Conservation (phyloP, 2,329 filamentous ascomycete genomes). For the Claviceps sp. region DNA sequence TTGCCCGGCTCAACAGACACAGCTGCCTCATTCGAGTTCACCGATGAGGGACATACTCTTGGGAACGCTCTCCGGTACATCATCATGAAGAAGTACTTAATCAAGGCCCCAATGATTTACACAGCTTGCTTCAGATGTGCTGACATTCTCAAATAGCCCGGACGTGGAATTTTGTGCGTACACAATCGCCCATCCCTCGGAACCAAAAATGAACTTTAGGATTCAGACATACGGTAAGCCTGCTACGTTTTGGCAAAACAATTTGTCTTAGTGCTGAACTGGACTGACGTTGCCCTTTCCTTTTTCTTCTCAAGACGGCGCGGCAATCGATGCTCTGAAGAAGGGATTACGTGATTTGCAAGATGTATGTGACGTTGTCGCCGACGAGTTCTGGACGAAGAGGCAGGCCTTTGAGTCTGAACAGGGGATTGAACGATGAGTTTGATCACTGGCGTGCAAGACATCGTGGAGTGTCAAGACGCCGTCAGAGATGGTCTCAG, state of each 20-base stretch:
- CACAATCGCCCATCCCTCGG: slow-evolving; percentile 91
- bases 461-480: neutral
- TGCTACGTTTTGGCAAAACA: slow-evolving; percentile 6
- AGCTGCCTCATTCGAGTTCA: slow-evolving; percentile 89
- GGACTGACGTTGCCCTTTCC: neutral
- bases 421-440: slow-evolving; percentile 20
- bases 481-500: neutral
- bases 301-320: slow-evolving; percentile 43
- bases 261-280: slow-evolving; percentile 1
- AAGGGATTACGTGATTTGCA: slow-evolving; percentile 84
- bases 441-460: neutral
- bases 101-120: slow-evolving; percentile 12
- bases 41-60: slow-evolving; percentile 85
- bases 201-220: slow-evolving; percentile 90
- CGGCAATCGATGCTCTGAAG: slow-evolving; percentile 71
- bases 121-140: neutral
- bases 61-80: slow-evolving; percentile 90
- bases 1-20: slow-evolving; percentile 74
- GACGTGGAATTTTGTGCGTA: slow-evolving; percentile 98
- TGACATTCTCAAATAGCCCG: slow-evolving; percentile 42
- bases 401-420: slow-evolving; percentile 22
- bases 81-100: slow-evolving; percentile 87
- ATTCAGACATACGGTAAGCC: slow-evolving; percentile 88
- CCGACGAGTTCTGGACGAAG: slow-evolving; percentile 71
- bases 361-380: slow-evolving; percentile 83